Conservation (phyloP, 1,284 basidiomycete species). For the Cryptococcus sp. region DNA sequence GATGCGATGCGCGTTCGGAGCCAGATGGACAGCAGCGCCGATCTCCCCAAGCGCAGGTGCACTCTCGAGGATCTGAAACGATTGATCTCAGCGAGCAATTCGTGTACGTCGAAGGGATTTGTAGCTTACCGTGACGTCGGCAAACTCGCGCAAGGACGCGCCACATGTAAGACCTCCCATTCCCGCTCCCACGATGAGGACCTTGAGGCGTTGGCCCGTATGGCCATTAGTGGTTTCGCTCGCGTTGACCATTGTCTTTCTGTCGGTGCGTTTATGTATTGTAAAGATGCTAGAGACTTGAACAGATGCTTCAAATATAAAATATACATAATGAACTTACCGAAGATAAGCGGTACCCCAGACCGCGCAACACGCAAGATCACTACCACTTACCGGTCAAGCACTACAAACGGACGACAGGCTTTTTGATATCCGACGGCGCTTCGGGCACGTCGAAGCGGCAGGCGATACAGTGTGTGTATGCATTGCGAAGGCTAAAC, state of each 20-base stretch:
- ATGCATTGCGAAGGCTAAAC: no score
- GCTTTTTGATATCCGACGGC: no score
- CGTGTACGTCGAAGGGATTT: not conserved
- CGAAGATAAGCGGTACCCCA: no score
- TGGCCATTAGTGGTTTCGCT: not conserved
- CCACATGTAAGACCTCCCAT: conserved; percentile 36
- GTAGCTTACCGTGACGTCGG: conserved; percentile 27
- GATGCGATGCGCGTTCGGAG: conserved; percentile 31
- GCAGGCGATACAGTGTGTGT: no score
- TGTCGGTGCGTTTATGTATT: not conserved
- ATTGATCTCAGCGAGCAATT: not conserved
- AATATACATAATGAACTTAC: no score
- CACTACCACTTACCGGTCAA: no score
- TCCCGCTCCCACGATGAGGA: conserved; percentile 35
- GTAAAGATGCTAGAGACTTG: no score
- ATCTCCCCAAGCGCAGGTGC: conserved; percentile 29
- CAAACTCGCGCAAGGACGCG: conserved; percentile 24
- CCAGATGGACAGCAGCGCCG: conserved; percentile 39
- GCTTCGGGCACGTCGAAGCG: no score
- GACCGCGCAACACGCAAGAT: no score
- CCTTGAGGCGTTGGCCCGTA: conserved; percentile 12
- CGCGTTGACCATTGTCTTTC: not conserved
- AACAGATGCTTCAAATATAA: no score
- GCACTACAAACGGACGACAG: no score
- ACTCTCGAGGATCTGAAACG: conserved; percentile 31